Evolutionary conservation across 345 rosid genomes (phyloP).

Genomic region (Eucalyptus pumila): DNA sequence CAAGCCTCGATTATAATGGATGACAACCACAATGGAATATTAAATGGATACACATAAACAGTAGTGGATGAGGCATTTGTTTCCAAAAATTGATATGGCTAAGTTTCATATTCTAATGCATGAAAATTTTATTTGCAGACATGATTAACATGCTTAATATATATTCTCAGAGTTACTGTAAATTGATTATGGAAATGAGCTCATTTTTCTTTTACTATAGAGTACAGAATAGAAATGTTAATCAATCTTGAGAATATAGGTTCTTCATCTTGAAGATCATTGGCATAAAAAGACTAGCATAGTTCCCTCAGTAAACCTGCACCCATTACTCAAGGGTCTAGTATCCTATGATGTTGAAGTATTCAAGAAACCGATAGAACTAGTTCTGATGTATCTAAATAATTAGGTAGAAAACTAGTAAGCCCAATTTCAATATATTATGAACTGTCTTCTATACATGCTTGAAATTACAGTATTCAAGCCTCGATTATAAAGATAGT

Average conservation of each 20-base stretch:
- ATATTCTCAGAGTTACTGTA: not conserved
- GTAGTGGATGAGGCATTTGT: not conserved
- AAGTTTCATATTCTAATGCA: not conserved
- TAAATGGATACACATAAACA: not conserved
- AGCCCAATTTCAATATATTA: not conserved
- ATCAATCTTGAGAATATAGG: not conserved
- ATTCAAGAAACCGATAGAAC: not conserved
- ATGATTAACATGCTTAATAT: not conserved
- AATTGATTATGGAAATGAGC: not conserved
- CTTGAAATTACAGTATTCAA: too few relatives aligned
- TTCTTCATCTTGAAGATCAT: not conserved
- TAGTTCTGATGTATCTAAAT: not conserved
- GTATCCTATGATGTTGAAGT: not conserved
- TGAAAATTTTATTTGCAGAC: not conserved
- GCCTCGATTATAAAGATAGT: too few relatives aligned
- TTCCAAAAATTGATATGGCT: not conserved
- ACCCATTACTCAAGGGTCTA: not conserved
- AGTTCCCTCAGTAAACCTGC: not conserved
- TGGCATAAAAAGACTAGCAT: not conserved
- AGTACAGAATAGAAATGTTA: not conserved
- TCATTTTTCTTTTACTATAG: not conserved
- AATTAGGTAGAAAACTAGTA: not conserved
- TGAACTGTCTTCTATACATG: not conserved
- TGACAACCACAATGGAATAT: not conserved
- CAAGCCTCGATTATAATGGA: not conserved